Evolutionary conservation across 768 basidiomycete genomes (phyloP).

Genomic region (Psilocybe cubensis): DNA sequence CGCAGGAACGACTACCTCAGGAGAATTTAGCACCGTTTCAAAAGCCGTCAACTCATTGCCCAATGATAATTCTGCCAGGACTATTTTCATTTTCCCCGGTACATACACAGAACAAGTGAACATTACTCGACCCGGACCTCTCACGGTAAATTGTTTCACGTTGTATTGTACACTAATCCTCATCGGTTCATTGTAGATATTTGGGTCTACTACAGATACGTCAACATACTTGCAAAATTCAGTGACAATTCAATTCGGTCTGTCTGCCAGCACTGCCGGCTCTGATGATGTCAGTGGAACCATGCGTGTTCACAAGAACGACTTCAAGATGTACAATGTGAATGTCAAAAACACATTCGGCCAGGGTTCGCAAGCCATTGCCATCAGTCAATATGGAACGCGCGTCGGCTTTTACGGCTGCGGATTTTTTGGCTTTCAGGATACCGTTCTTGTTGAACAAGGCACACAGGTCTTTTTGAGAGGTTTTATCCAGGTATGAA

Average conservation of each 20-base stretch:
- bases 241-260: conserved; percentile 40
- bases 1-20: conserved; percentile 35
- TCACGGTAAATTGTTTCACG: conserved; percentile 31
- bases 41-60: conserved; percentile 44
- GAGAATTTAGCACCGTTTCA: conserved; percentile 41
- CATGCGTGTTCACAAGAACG: conserved; percentile 48
- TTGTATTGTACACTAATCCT: not conserved
- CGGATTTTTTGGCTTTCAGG: conserved; percentile 50
- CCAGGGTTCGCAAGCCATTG: conserved; percentile 48
- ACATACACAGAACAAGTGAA: conserved; percentile 46
- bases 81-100: conserved; percentile 50
- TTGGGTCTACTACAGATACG: conserved; percentile 46
- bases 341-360: conserved; percentile 53
- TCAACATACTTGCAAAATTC: conserved; percentile 40
- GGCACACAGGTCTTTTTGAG: conserved; percentile 53
- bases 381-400: conserved; percentile 52
- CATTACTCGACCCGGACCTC: conserved; percentile 47
- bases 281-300: conserved; percentile 54
- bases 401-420: conserved; percentile 49
- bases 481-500: conserved; percentile 51
- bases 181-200: conserved; percentile 33
- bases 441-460: conserved; percentile 47
- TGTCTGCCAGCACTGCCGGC: conserved; percentile 38
- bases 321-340: conserved; percentile 54
- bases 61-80: conserved; percentile 35